Conservation (phyloP, 2,329 filamentous ascomycete species). For the Eurotiales sp. region DNA sequence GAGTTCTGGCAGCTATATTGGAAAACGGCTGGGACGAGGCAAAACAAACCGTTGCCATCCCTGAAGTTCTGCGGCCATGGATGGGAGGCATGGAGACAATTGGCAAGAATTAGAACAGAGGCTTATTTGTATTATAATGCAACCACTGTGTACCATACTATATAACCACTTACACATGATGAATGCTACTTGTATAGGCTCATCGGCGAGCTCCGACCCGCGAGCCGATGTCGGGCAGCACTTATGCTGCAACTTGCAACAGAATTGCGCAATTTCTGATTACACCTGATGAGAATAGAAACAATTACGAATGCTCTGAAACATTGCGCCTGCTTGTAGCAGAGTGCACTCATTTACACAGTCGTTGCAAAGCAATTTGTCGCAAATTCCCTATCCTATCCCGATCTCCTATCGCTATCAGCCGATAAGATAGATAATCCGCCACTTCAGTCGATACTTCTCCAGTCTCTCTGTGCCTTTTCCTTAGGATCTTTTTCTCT, state of each 20-base stretch:
- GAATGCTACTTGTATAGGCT: background rate
- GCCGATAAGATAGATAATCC: no score
- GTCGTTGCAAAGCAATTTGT: no score
- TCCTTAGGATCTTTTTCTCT: no score
- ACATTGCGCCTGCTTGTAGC: no score
- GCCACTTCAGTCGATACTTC: no score
- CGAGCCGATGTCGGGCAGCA: slow-evolving; percentile 7
- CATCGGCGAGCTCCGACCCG: slow-evolving; percentile 16
- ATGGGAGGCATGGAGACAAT: slow-evolving; percentile 76
- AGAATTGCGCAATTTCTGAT: background rate
- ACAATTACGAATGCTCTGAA: background rate
- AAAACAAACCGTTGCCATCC: slow-evolving; percentile 65
- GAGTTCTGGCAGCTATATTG: slow-evolving; percentile 81
- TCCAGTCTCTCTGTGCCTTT: no score
- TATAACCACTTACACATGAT: background rate
- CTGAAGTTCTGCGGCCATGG: slow-evolving; percentile 73
- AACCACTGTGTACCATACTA: background rate
- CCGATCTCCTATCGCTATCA: no score
- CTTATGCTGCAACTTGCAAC: background rate
- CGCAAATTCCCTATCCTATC: no score
- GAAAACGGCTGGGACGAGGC: slow-evolving; percentile 85
- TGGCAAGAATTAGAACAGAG: slow-evolving; percentile 30
- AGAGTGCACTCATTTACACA: no score
- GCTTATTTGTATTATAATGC: background rate
- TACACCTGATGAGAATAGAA: slow-evolving; percentile 6